Conservation (phyloP, 257 asterid species). For the Solanum microdontum region DNA sequence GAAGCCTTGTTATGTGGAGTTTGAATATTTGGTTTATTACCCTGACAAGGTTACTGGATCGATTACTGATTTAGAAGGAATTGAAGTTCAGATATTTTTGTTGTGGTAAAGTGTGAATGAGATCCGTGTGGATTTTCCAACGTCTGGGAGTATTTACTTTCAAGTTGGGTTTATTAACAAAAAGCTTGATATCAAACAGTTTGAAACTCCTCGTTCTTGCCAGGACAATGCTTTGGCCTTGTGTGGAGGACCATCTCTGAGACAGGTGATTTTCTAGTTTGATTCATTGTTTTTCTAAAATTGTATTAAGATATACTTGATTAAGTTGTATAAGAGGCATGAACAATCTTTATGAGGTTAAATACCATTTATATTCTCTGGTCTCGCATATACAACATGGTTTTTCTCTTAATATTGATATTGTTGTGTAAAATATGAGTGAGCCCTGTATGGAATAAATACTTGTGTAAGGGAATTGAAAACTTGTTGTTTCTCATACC, state of each 20-base stretch:
- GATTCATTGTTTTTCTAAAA: background rate
- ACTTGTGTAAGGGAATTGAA: background rate
- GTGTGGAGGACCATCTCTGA: constrained; percentile 15
- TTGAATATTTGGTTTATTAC: constrained; percentile 72
- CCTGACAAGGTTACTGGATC: constrained; percentile 64
- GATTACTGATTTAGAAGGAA: constrained; percentile 52
- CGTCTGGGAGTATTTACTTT: too few relatives aligned
- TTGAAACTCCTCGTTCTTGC: too few relatives aligned
- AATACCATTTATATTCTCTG: too few relatives aligned
- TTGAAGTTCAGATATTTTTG: constrained; percentile 31
- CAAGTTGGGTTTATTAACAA: too few relatives aligned
- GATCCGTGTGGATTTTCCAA: constrained; percentile 9
- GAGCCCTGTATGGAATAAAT: background rate
- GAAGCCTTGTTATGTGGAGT: constrained; percentile 63
- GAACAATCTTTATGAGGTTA: background rate
- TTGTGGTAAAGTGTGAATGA: constrained; percentile 39
- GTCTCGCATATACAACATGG: too few relatives aligned
- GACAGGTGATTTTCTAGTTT: constrained; percentile 20
- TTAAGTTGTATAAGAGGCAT: background rate
- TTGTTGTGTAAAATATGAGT: background rate
- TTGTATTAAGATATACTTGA: background rate
- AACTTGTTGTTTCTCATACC: background rate
- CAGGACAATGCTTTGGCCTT: too few relatives aligned
- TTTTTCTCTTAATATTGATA: background rate
- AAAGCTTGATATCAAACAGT: too few relatives aligned